Percentiles rank a stretch among this genome's conserved stretches.
These are phyloP conservation scores for Mycena chlorophos DNA, from an alignment of 768 basidiomycete species.

Conservation along the genomic window DNA sequence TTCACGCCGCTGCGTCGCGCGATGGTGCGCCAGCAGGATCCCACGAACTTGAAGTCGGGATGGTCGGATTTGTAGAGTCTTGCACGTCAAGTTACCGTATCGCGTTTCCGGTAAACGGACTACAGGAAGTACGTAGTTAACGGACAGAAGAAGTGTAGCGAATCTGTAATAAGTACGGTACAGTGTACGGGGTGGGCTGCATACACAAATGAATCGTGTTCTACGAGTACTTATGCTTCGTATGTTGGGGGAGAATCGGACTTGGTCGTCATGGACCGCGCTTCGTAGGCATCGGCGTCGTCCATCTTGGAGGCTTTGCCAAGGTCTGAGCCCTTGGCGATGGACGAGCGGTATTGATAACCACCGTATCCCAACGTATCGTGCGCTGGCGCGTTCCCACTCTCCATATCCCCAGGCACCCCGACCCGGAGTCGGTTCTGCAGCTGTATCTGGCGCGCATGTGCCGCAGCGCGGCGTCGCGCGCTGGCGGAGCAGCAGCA, in stretches of 20 bases:
- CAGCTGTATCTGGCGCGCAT: background rate
- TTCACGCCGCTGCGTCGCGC: constrained; percentile 1
- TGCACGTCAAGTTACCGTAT: too few relatives aligned
- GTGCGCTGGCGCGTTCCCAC: background rate
- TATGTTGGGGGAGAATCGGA: background rate
- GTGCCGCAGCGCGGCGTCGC: background rate
- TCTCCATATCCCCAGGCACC: background rate
- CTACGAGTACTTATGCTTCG: too few relatives aligned
- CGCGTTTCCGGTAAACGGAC: too few relatives aligned
- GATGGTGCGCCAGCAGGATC: background rate
- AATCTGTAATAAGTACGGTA: too few relatives aligned
- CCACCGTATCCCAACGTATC: background rate
- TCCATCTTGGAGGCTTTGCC: background rate
- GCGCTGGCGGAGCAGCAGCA: constrained; percentile 6
- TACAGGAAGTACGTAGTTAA: too few relatives aligned
- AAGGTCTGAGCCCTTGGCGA: background rate
- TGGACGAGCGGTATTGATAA: background rate
- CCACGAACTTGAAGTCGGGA: background rate
- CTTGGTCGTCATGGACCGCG: background rate
- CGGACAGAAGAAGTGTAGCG: too few relatives aligned
- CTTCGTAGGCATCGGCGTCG: background rate
- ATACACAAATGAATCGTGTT: too few relatives aligned
- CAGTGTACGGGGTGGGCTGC: too few relatives aligned
- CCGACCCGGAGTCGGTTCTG: background rate
- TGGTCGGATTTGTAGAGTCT: constrained; percentile 13